A percentile compares a stretch with the other conserved stretches of the same genome.
phyloP scores from a whole-genome alignment of 768 basidiomycete genomes.

The Cyathus striatus region DNA sequence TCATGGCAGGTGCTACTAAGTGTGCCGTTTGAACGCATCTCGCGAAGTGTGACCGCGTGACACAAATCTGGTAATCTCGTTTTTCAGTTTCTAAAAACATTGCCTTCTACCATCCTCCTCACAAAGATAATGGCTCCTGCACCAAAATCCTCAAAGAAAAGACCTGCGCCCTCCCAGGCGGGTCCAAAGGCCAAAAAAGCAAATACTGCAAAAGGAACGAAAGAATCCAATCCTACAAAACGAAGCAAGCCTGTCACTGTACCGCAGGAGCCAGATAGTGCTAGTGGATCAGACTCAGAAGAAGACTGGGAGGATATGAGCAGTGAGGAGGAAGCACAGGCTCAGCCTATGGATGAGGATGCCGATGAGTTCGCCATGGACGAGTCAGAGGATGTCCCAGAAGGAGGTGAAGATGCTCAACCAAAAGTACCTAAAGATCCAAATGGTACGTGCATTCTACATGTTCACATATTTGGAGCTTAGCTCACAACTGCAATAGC shows the following conservation, averaged over 20 bases:
- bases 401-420: constrained; percentile 21
- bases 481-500: constrained; percentile 28
- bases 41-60: neutral
- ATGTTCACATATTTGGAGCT: constrained; percentile 1
- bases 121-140: constrained; percentile 34
- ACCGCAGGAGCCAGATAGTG: constrained; percentile 12
- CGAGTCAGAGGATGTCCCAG: constrained; percentile 4
- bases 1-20: neutral
- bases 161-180: constrained; percentile 38
- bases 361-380: constrained; percentile 17
- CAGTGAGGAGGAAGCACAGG: constrained; percentile 26
- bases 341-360: constrained; percentile 24
- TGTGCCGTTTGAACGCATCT: neutral
- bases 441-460: constrained; percentile 39
- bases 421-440: constrained; percentile 45
- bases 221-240: constrained; percentile 42
- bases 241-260: constrained; percentile 60
- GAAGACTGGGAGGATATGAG: constrained; percentile 32
- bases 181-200: constrained; percentile 51
- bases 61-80: neutral
- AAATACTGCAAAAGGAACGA: constrained; percentile 31
- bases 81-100: neutral
- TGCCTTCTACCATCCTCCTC: too few relatives aligned
- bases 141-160: constrained; percentile 44
- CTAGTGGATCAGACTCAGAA: constrained; percentile 32